Evolutionary conservation across 352 stramenopile genomes (phyloP).

Genomic region (Phytophthora megakarya): DNA sequence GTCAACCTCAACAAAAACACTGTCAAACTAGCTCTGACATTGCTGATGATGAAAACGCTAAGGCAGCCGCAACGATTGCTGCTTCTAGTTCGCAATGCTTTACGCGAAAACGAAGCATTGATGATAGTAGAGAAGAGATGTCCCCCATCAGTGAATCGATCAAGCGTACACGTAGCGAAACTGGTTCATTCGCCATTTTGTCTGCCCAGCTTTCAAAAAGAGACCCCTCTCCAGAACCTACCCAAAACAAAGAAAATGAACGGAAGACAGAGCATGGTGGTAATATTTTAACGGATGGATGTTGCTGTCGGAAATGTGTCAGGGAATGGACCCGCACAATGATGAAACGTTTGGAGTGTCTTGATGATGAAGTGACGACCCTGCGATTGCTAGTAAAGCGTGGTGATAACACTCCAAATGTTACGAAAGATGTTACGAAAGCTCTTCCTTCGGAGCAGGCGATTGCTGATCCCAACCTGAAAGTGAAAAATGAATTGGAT

Average conservation of each 20-base stretch:
- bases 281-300: constrained; percentile 17
- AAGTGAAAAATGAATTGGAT: constrained; percentile 1
- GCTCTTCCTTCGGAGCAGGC: not conserved
- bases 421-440: not conserved
- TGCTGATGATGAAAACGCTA: not conserved
- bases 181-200: not conserved
- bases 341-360: constrained; percentile 6
- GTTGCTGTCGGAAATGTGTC: constrained; percentile 20
- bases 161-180: constrained; percentile 3
- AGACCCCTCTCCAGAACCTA: not conserved
- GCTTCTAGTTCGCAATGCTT: not conserved
- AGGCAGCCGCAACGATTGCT: not conserved
- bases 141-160: not conserved
- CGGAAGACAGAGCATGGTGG: constrained; percentile 7
- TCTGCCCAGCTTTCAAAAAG: not conserved
- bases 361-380: constrained; percentile 15
- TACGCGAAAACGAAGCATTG: constrained; percentile 4
- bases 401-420: not conserved
- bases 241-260: not conserved
- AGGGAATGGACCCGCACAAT: constrained; percentile 18
- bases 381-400: not conserved
- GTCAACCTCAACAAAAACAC: not conserved
- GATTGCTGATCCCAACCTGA: not conserved
- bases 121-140: constrained; percentile 7
- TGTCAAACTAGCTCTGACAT: not conserved